phyloP scores from a whole-genome alignment of 306 rosid genomes.

The Parietaria judaica region DNA sequence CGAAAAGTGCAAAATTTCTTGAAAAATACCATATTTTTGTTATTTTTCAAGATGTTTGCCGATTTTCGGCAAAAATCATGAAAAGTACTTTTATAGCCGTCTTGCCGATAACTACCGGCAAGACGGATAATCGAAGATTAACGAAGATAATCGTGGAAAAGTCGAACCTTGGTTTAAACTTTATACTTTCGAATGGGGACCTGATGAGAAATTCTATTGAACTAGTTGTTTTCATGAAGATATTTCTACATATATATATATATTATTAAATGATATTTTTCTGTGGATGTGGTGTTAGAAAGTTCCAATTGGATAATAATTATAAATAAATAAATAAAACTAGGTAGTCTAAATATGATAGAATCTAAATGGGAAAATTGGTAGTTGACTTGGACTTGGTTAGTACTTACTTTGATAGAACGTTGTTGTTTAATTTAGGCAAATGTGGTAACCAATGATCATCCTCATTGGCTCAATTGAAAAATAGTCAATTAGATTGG shows the following conservation, averaged over 20 bases:
- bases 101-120: too few species aligned
- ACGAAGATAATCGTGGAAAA: too few species aligned
- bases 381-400: conserved; percentile 15
- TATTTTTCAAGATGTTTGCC: too few species aligned
- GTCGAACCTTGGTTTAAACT: too few species aligned
- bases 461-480: neutral
- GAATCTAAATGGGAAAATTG: conserved; percentile 21
- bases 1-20: too few species aligned
- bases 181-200: neutral
- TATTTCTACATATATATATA: neutral
- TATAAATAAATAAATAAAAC: neutral
- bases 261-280: neutral
- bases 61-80: too few species aligned
- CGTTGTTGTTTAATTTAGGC: neutral
- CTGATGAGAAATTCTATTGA: neutral
- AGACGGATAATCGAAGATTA: too few species aligned
- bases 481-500: too few species aligned
- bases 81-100: too few species aligned
- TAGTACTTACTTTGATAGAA: neutral
- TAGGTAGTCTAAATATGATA: neutral
- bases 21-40: too few species aligned
- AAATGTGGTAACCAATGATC: conserved; percentile 13
- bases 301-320: neutral
- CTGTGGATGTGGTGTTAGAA: neutral
- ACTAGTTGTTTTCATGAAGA: neutral